These are phyloP conservation scores for Testicularia cyperi DNA, from an alignment of 1,284 basidiomycete genomes.

Conservation along the genomic window DNA sequence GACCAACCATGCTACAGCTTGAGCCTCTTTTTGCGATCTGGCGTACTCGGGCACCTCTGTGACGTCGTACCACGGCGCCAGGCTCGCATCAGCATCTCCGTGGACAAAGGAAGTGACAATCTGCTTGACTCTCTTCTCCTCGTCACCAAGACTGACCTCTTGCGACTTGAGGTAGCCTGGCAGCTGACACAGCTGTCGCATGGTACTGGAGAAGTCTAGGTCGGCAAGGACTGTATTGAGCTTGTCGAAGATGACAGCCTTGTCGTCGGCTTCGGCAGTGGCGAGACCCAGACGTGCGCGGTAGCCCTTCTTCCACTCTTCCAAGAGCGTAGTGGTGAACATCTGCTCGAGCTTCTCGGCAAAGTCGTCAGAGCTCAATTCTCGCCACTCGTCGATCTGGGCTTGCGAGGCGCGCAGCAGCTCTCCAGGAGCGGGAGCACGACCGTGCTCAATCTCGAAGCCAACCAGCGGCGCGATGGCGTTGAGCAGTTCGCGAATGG, in stretches of 20 bases:
- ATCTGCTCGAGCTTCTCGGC: slow-evolving; percentile 30
- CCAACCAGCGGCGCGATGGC: slow-evolving; percentile 35
- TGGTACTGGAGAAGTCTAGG: slow-evolving; percentile 39
- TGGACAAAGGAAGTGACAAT: slow-evolving; percentile 16
- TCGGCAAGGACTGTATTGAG: slow-evolving; percentile 24
- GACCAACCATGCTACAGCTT: slow-evolving; percentile 37
- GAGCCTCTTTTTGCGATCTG: slow-evolving; percentile 22
- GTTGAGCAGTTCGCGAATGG: slow-evolving; percentile 20
- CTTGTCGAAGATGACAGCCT: slow-evolving; percentile 27
- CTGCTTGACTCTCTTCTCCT: slow-evolving; percentile 22
- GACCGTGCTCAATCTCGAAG: slow-evolving; percentile 54
- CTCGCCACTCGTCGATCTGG: slow-evolving; percentile 40
- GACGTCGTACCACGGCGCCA: slow-evolving; percentile 32
- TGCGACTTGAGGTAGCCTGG: slow-evolving; percentile 26
- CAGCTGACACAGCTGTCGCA: slow-evolving; percentile 38
- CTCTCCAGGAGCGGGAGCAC: slow-evolving; percentile 51
- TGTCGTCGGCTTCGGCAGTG: slow-evolving; percentile 12
- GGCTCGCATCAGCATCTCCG: slow-evolving; percentile 3
- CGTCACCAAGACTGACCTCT: slow-evolving; percentile 2
- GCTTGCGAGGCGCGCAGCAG: slow-evolving; percentile 11
- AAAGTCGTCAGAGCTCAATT: slow-evolving; percentile 27
- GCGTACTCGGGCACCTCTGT: slow-evolving; percentile 19
- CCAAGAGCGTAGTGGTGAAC: slow-evolving; percentile 35
- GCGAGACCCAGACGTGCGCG: slow-evolving; percentile 37
- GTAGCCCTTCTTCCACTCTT: slow-evolving; percentile 48